Percentiles rank a stretch among this genome's conserved stretches.
Evolutionary conservation across 2,329 filamentous ascomycete species (phyloP).

Genomic region (Aspergillus clavatus): DNA sequence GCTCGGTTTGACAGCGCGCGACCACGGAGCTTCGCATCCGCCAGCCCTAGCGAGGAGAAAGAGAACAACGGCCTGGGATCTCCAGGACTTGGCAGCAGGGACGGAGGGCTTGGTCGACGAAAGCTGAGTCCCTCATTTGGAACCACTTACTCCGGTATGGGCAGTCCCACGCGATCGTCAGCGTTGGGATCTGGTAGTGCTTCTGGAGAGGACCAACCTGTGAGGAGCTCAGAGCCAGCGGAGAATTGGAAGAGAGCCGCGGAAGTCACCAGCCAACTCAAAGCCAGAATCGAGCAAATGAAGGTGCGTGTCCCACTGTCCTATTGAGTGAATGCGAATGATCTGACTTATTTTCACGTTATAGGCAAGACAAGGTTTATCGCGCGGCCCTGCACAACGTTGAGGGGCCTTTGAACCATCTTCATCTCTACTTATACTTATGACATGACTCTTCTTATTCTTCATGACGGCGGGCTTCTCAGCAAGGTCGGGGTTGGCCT

Average conservation of each 20-base stretch:
- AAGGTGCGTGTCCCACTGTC: slow-evolving; percentile 51
- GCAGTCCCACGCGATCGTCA: slow-evolving; percentile 36
- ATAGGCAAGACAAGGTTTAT: slow-evolving; percentile 43
- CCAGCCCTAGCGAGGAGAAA: slow-evolving; percentile 67
- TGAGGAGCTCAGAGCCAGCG: slow-evolving; percentile 50
- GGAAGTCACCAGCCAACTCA: slow-evolving; percentile 95
- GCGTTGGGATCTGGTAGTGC: slow-evolving; percentile 33
- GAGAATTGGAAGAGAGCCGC: slow-evolving; percentile 97
- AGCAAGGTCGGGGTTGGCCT: neutral
- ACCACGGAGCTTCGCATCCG: slow-evolving; percentile 40
- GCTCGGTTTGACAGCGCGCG: slow-evolving; percentile 38
- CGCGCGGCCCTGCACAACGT: slow-evolving; percentile 35
- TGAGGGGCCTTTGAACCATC: slow-evolving; percentile 28
- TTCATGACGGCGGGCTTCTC: neutral
- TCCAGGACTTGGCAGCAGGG: slow-evolving; percentile 27
- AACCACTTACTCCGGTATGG: slow-evolving; percentile 31
- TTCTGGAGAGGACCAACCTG: slow-evolving; percentile 32
- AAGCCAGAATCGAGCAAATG: slow-evolving; percentile 98
- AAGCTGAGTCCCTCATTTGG: slow-evolving; percentile 44
- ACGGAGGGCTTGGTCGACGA: slow-evolving; percentile 33
- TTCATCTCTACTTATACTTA: slow-evolving; percentile 8
- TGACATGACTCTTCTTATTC: slow-evolving; percentile 10
- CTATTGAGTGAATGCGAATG: too few species aligned
- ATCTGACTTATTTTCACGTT: neutral
- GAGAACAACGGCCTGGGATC: slow-evolving; percentile 55